A percentile compares a stretch with the other conserved stretches of the same genome.
Evolutionary conservation across 139 green algal genomes (phyloP).

Genomic region (Edaphochlamys debaryana): DNA sequence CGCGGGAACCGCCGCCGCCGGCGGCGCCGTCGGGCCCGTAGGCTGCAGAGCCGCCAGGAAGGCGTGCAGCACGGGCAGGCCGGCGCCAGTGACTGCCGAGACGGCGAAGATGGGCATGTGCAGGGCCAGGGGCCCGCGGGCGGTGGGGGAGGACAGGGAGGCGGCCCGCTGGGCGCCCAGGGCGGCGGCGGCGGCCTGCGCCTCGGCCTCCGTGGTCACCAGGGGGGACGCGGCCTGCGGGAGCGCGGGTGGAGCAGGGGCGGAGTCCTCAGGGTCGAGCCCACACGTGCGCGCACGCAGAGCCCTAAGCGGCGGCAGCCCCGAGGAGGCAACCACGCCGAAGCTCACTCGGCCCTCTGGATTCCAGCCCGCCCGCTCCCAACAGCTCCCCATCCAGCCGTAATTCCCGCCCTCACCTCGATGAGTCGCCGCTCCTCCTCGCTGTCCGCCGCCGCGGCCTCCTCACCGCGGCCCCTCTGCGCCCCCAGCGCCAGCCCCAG

Average conservation of each 20-base stretch:
- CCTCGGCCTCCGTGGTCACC: conserved; percentile 19
- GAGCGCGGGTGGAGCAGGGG: too few relatives aligned
- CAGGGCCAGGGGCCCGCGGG: conserved; percentile 8
- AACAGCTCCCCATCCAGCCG: too few relatives aligned
- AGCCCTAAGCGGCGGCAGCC: too few relatives aligned
- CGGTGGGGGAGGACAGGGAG: conserved; percentile 8
- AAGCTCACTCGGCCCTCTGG: too few relatives aligned
- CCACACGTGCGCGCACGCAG: too few relatives aligned
- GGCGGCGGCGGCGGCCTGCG: not conserved
- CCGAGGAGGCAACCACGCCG: too few relatives aligned
- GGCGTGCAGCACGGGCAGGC: conserved; percentile 75
- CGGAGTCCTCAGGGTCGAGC: too few relatives aligned
- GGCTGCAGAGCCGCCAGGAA: conserved; percentile 73
- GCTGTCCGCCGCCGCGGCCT: too few relatives aligned
- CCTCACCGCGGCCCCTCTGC: too few relatives aligned
- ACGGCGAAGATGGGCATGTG: conserved; percentile 75
- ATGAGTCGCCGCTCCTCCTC: too few relatives aligned
- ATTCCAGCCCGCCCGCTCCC: too few relatives aligned
- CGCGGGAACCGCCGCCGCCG: not conserved
- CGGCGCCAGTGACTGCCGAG: conserved; percentile 70
- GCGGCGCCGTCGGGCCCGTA: not conserved
- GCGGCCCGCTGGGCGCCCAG: conserved; percentile 26
- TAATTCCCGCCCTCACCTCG: too few relatives aligned
- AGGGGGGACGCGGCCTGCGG: conserved; percentile 12
- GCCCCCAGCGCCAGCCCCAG: conserved; percentile 24